Conservation (phyloP, 768 basidiomycete genomes). For the Leccinum olivaceopallidum region DNA sequence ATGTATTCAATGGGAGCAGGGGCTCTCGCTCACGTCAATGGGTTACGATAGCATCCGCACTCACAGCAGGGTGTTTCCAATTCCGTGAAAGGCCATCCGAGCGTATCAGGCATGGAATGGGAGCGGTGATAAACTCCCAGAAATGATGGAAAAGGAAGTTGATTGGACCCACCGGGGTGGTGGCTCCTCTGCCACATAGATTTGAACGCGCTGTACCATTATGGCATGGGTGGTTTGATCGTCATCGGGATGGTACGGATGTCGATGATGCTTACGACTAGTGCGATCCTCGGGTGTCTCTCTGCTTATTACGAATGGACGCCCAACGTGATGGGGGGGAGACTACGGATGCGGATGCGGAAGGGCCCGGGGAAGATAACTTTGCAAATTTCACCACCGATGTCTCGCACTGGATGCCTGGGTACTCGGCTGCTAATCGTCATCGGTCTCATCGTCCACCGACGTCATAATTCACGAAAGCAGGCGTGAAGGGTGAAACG, state of each 20-base stretch:
- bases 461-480: not conserved
- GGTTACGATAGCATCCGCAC: not conserved
- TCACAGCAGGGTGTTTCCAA: conserved; percentile 3
- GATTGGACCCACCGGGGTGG: not conserved
- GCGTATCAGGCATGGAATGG: not conserved
- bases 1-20: not conserved
- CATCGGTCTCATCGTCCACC: not conserved
- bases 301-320: conserved; percentile 9
- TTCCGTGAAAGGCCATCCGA: not conserved
- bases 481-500: not conserved
- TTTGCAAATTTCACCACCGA: not conserved
- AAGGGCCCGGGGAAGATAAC: conserved; percentile 1
- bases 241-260: not conserved
- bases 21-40: not conserved
- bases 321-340: not conserved
- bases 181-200: not conserved
- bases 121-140: not conserved
- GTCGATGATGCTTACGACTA: not conserved
- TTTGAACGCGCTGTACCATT: not conserved
- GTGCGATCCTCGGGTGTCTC: conserved; percentile 6
- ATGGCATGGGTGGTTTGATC: not conserved
- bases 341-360: conserved; percentile 9
- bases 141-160: not conserved
- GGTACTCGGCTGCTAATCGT: not conserved
- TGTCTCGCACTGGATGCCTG: not conserved